Conservation (phyloP, 768 basidiomycete species). For the Amanita pseudoporphyria region DNA sequence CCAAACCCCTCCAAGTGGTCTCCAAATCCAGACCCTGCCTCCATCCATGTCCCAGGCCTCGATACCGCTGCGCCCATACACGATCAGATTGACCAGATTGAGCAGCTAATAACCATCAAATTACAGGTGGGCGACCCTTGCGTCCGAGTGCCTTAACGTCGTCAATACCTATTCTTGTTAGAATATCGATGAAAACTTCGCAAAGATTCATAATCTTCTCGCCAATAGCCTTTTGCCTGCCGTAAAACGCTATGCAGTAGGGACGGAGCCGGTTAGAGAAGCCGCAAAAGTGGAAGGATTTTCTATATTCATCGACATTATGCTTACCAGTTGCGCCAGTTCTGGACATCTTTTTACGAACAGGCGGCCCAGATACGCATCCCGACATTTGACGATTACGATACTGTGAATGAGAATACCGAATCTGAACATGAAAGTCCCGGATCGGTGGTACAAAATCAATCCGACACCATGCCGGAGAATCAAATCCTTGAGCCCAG, state of each 20-base stretch:
- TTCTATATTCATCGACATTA: too few relatives aligned
- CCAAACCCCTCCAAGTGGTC: constrained; percentile 63
- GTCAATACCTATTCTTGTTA: constrained; percentile 17
- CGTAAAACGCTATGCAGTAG: constrained; percentile 82
- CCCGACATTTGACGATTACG: constrained; percentile 61
- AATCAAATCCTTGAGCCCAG: constrained; percentile 27
- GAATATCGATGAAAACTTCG: constrained; percentile 92
- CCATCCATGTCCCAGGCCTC: constrained; percentile 63
- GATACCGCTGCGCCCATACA: constrained; percentile 57
- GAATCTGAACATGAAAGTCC: constrained; percentile 26
- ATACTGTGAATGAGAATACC: constrained; percentile 41
- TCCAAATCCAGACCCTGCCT: constrained; percentile 51
- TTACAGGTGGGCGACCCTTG: constrained; percentile 50
- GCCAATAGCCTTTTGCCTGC: constrained; percentile 76
- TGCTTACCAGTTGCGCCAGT: constrained; percentile 35
- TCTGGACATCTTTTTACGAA: constrained; percentile 97
- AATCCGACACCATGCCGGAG: constrained; percentile 13
- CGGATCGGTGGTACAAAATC: constrained; percentile 19
- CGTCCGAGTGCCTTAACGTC: neutral
- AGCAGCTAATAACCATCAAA: constrained; percentile 89
- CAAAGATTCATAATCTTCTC: constrained; percentile 79
- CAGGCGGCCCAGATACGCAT: constrained; percentile 84
- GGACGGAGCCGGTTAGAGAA: constrained; percentile 81
- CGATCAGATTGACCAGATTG: constrained; percentile 91
- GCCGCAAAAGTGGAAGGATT: constrained; percentile 66